Percentiles rank a stretch among this genome's conserved stretches.
Conservation (phyloP, 2,329 filamentous ascomycete genomes). For the Akanthomyces uredinophilus region DNA sequence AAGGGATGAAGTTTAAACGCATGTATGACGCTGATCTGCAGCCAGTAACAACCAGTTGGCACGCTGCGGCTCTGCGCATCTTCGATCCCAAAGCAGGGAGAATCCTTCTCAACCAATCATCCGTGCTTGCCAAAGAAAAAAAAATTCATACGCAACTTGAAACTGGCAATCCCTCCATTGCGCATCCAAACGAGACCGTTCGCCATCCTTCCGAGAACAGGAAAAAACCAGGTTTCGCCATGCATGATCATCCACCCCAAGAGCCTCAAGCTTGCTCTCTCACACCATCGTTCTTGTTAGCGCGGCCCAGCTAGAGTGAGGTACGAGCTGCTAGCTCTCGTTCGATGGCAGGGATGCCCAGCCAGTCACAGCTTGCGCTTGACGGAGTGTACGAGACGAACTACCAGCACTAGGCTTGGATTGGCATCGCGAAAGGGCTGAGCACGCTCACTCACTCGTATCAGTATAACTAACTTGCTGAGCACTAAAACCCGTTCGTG, state of each 20-base stretch:
- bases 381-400: constrained; percentile 3
- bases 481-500: background rate
- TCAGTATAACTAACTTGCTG: background rate
- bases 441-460: background rate
- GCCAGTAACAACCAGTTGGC: background rate
- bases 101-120: background rate
- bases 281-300: background rate
- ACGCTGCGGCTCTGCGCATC: background rate
- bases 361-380: constrained; percentile 1
- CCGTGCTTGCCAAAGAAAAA: background rate
- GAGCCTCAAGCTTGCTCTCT: background rate
- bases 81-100: background rate
- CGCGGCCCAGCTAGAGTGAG: background rate
- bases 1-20: constrained; percentile 6
- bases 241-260: background rate
- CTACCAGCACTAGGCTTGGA: background rate
- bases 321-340: background rate
- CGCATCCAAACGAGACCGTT: background rate
- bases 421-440: background rate
- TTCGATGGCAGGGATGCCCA: background rate
- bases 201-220: background rate
- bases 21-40: constrained; percentile 12
- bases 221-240: background rate
- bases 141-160: background rate
- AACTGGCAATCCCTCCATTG: background rate